Evolutionary conservation across 805 yeast genomes (phyloP).

Genomic region (Candida vartiovaarae): DNA sequence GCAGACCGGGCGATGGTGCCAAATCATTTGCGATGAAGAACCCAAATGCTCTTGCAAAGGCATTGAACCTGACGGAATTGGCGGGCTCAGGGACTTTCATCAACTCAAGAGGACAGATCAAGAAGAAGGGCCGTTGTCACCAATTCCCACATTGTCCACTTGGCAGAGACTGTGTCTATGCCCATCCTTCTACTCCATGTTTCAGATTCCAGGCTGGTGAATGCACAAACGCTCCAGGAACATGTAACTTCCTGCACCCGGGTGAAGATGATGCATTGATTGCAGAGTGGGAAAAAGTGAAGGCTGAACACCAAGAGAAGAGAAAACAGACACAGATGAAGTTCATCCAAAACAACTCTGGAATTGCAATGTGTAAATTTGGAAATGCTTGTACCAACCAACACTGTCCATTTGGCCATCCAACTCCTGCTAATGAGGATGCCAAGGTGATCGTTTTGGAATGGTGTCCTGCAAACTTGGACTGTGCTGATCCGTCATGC

Average conservation of each 20-base stretch:
- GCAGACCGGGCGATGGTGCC: conserved; percentile 11
- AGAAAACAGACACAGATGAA: conserved; percentile 26
- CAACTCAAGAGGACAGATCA: conserved; percentile 30
- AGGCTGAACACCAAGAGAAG: conserved; percentile 40
- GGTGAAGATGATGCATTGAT: conserved; percentile 74
- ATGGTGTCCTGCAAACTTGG: conserved; percentile 72
- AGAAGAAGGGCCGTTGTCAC: conserved; percentile 58
- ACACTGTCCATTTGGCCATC: conserved; percentile 84
- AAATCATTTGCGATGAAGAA: conserved; percentile 23
- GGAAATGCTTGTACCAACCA: conserved; percentile 71
- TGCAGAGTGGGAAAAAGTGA: conserved; percentile 58
- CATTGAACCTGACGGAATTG: conserved; percentile 30
- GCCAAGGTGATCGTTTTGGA: conserved; percentile 60
- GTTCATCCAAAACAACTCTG: conserved; percentile 29
- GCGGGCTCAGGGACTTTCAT: conserved; percentile 23
- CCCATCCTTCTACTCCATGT: conserved; percentile 78
- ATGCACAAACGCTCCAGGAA: conserved; percentile 74
- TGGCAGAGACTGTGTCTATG: conserved; percentile 59
- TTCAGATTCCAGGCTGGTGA: conserved; percentile 53
- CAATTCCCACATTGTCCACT: conserved; percentile 64
- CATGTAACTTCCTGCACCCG: conserved; percentile 79
- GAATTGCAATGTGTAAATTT: conserved; percentile 65
- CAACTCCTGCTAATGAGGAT: conserved; percentile 75
- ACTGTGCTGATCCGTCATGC: conserved; percentile 57
- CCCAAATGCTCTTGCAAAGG: conserved; percentile 30